Evolutionary conservation across 768 basidiomycete species (phyloP), one percentile per base, ranked within the genome.

Genomic region (Termitomyces sp.): DNA sequence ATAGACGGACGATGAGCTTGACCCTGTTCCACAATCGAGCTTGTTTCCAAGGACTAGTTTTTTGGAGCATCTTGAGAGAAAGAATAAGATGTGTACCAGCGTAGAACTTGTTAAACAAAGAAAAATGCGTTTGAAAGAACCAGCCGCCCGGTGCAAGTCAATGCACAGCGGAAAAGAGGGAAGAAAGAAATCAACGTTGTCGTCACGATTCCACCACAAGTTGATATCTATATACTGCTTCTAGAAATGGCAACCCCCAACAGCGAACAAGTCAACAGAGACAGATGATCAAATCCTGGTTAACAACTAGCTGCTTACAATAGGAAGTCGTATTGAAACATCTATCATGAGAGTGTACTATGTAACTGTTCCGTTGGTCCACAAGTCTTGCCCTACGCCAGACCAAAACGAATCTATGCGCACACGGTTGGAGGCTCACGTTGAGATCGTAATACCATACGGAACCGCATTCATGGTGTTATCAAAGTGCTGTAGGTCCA

Each of bases 1-100:
- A 29, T 12, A 44, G 22, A 64, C 70, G 37, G 51, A 74, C 73
- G 55, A 71, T 51, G 34, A 71, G 56, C 50, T 69, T 72, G 24
- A 67, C 61, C 57, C 61, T 65, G 47, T 62, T 64, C 42, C 62
- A 58, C 57, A 62, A 66, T 20, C 68, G 59, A 29, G 62, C 60
- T 37, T 57, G 63, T 47, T 68, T 66, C 59, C 61, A 34, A 10
- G 52, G 59, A 12, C 57, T 31, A 42, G 36, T 20, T 54, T 52
- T 54, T 6, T 34, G 50, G 20, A 58, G 22, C 62, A 63, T 62
- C 29, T 4, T 50, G 42, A 29, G 54, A 41, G 22, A 58, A 47
- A 24, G 22, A 49, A n/a, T 47, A 44, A 34, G 52, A 36, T 50
- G 18, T 33, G 12, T 49, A 22, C 28, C 49, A 54, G 48, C 53